Base-by-base conservation (phyloP, 169 alveolate genomes). In the Besnoitia besnoiti region DNA sequence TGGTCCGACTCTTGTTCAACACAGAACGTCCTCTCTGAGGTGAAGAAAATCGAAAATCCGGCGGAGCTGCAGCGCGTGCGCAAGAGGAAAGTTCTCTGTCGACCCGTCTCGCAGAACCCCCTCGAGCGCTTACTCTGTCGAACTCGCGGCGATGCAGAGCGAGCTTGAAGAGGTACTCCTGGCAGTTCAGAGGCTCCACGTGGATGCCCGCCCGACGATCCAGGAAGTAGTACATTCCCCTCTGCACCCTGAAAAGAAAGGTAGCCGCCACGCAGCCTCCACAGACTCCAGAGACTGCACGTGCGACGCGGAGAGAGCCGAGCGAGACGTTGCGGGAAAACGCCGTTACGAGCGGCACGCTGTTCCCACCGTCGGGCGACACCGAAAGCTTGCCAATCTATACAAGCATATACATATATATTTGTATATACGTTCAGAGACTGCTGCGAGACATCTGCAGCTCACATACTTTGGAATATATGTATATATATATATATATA, bases 91-190 rank as follows among this genome's bases (percentile, higher is more conserved):
- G 33, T n/a, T 0, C 55, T 49, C 55, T 49, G 55, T 49, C 33
- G 27, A 19, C 67, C 92, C 44, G 84, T 90, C 89, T 95, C n/a
- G n/a, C n/a, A n/a, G n/a, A n/a, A n/a, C n/a, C n/a, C n/a, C n/a
- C n/a, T n/a, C n/a, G n/a, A n/a, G n/a, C n/a, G n/a, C n/a, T n/a
- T 47, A 97, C 98, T 84, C 95, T 97, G 85, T 91, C 92, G 93
- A 95, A 95, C 73, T 95, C 94, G 39, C 93, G 91, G 42, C 94
- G 93, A 61, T 94, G 94, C 44, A 97, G 95, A 55, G 98, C 97
- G 4, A 95, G 93, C 95, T 96, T 97, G 92, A 97, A 95, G 55
- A 93, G 91, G 89, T 96, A 96, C 91, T 97, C 98, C 51, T 97
- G 91, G 89, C 94, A 95, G 39, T 96, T 95, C 92, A 96, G 91